phyloP scores from a whole-genome alignment of 1,139 yeast genomes.

The Schwanniomyces etchellsii region DNA sequence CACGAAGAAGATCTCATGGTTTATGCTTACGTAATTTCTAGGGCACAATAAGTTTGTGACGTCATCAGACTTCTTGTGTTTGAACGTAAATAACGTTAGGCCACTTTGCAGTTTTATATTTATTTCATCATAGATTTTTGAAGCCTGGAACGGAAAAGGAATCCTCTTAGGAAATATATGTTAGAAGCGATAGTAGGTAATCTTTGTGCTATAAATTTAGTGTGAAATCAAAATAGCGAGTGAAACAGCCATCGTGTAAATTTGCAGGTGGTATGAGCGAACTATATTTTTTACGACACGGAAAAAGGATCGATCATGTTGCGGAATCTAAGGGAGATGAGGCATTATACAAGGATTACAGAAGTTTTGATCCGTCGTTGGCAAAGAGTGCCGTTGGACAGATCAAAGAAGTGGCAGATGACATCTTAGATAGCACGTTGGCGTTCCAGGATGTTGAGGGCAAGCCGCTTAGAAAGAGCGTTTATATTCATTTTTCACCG shows the following conservation, averaged over 20 bases:
- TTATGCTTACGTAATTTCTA: too few relatives aligned
- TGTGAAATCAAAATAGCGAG: not conserved
- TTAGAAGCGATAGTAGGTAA: too few relatives aligned
- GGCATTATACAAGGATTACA: constrained; percentile 25
- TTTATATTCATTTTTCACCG: constrained; percentile 41
- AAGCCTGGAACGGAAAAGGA: too few relatives aligned
- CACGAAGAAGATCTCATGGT: too few relatives aligned
- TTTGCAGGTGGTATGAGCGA: constrained; percentile 27
- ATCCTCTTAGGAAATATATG: too few relatives aligned
- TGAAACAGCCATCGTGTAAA: not conserved
- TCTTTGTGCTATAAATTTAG: too few relatives aligned
- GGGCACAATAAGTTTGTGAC: too few relatives aligned
- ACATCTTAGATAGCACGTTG: constrained; percentile 19
- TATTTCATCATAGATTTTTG: too few relatives aligned
- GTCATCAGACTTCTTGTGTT: too few relatives aligned
- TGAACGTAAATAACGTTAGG: too few relatives aligned
- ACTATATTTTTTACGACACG: constrained; percentile 43
- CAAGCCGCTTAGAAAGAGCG: constrained; percentile 22
- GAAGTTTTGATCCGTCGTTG: constrained; percentile 37
- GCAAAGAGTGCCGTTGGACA: constrained; percentile 25
- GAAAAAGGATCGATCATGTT: constrained; percentile 40
- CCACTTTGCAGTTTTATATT: too few relatives aligned
- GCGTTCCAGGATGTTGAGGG: constrained; percentile 17
- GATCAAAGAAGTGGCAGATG: constrained; percentile 24
- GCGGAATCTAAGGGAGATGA: constrained; percentile 17